Evolutionary conservation across 345 rosid species (phyloP), one percentile per base, ranked within the genome.

Genomic region (Euphorbia lathyris): DNA sequence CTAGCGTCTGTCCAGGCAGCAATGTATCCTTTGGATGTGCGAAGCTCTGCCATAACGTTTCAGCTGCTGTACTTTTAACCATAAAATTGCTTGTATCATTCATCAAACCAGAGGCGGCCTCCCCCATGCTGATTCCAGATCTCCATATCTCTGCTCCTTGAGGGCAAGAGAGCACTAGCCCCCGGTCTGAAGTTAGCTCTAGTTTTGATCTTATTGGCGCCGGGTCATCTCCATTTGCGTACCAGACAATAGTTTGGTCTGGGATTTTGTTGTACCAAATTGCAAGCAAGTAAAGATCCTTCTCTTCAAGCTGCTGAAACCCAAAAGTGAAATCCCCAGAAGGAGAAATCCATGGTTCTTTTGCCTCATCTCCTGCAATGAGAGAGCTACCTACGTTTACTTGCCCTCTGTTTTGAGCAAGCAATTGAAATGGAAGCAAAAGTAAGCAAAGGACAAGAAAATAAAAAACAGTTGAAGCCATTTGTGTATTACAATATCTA

Each of bases 251-350:
- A 20, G 80, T 73, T 23, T 56, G 19, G 19, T 72, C 66, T 4
- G 74, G 79, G 52, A 82, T 76, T 19, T 68, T 70, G 65, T 71
- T 9, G 51, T 64, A 79, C 78, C 82, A 79, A 7, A 82, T 74
- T 42, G 81, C 77, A 47, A 79, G 76, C 65, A 78, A 55, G 76
- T 56, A 78, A 59, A 73, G 42, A 63, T 67, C 71, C 0, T 38
- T 32, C 8, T 61, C 19, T 55, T 56, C 72, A 3, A 76, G 7
- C 36, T 73, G 52, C 13, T 17, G 77, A 59, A 82, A 78, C 30
- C 85, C 83, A 23, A 82, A 74, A 9, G 81, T 81, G 23, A 82
- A 79, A 27, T 74, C 79, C 34, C 23, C 25, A 0, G 82, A 76
- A 23, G 76, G 71, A 40, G 83, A 40, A 40, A 40, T 40, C 45